Evolutionary conservation across 2,329 filamentous ascomycete genomes (phyloP).

Genomic region (Penicillium sp.): DNA sequence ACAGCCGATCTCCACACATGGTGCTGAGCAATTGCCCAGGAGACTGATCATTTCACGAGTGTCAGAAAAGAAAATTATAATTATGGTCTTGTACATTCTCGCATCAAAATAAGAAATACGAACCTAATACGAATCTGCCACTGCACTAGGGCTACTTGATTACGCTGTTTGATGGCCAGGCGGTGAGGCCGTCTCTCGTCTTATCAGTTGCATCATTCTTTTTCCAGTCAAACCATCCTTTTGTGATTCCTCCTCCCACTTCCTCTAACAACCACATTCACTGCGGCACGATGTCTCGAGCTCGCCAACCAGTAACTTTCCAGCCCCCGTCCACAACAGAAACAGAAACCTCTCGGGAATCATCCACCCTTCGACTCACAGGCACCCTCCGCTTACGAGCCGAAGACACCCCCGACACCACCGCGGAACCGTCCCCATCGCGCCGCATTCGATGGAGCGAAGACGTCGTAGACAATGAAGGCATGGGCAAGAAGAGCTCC

Average conservation of each 20-base stretch:
- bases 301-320: slow-evolving; percentile 40
- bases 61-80: neutral
- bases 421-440: slow-evolving; percentile 39
- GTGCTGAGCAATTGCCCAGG: neutral
- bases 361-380: slow-evolving; percentile 30
- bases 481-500: slow-evolving; percentile 87
- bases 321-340: slow-evolving; percentile 35
- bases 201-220: slow-evolving; percentile 26
- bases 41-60: neutral
- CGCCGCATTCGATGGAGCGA: slow-evolving; percentile 88
- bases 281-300: slow-evolving; percentile 40
- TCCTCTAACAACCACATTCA: neutral
- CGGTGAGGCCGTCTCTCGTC: slow-evolving; percentile 8
- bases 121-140: neutral
- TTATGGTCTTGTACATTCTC: too few relatives aligned
- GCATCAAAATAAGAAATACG: too few relatives aligned
- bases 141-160: neutral
- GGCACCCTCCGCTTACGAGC: slow-evolving; percentile 38
- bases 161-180: neutral
- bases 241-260: neutral
- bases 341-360: slow-evolving; percentile 26
- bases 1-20: too few relatives aligned
- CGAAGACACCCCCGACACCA: slow-evolving; percentile 24
- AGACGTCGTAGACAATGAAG: slow-evolving; percentile 93
- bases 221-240: neutral